phyloP scores from a whole-genome alignment of 345 rosid species.

The Aethionema arabicum region DNA sequence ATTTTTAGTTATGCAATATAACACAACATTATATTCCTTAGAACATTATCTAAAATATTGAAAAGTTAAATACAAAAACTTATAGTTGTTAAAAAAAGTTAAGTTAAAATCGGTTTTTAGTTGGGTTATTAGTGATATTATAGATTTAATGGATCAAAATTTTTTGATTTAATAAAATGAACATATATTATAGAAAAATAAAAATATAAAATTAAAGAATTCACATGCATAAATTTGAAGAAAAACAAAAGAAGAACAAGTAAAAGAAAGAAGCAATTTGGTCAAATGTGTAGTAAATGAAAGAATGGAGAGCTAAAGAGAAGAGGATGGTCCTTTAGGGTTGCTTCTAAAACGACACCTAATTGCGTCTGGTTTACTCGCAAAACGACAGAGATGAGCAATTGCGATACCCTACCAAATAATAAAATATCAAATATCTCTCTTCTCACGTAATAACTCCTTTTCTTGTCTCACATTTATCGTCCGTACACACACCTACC shows the following conservation, averaged over 20 bases:
- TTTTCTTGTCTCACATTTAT: constrained; percentile 9
- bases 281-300: constrained; percentile 12
- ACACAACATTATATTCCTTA: too few relatives aligned
- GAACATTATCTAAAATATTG: too few relatives aligned
- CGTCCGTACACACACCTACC: constrained; percentile 33
- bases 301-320: constrained; percentile 19
- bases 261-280: constrained; percentile 25
- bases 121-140: too few relatives aligned
- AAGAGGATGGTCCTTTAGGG: constrained; percentile 8
- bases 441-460: constrained; percentile 7
- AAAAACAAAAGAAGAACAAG: constrained; percentile 27
- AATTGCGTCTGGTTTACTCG: too few relatives aligned
- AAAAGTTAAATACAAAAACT: too few relatives aligned
- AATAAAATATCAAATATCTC: background rate
- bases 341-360: constrained; percentile 24
- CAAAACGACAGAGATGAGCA: background rate
- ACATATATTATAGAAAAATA: too few relatives aligned
- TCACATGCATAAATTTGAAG: constrained; percentile 1
- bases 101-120: too few relatives aligned
- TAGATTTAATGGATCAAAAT: too few relatives aligned
- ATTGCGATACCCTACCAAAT: constrained; percentile 26
- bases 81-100: too few relatives aligned
- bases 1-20: too few relatives aligned
- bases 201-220: too few relatives aligned
- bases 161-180: too few relatives aligned